phyloP scores from a whole-genome alignment of 768 basidiomycete genomes.

The Solioccasus polychromus region DNA sequence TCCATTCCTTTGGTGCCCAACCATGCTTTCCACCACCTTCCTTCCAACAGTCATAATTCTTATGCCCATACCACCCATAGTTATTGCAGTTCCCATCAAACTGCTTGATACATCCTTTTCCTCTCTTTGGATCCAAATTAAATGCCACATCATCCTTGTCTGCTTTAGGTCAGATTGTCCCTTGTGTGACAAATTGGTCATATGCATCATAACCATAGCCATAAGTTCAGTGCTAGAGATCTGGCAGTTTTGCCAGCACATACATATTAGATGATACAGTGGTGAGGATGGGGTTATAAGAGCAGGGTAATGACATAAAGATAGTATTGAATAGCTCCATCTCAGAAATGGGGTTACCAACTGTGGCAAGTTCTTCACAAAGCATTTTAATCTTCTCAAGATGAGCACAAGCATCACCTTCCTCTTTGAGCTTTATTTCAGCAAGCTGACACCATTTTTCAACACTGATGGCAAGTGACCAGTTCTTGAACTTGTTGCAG shows the following conservation, averaged over 20 bases:
- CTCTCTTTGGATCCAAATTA: too few relatives aligned
- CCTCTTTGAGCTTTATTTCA: too few relatives aligned
- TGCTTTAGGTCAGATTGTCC: too few relatives aligned
- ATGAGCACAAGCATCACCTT: too few relatives aligned
- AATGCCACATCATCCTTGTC: too few relatives aligned
- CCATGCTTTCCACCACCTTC: conserved; percentile 6
- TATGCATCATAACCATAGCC: neutral
- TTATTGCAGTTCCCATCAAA: conserved; percentile 1
- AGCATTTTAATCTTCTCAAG: too few relatives aligned
- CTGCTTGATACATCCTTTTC: neutral
- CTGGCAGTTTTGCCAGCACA: neutral
- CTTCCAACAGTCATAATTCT: conserved; percentile 5
- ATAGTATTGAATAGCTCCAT: neutral
- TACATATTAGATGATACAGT: neutral
- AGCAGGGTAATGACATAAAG: neutral
- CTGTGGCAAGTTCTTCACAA: too few relatives aligned
- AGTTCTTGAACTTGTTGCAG: too few relatives aligned
- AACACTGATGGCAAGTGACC: too few relatives aligned
- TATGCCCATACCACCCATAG: conserved; percentile 4
- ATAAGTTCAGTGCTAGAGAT: neutral
- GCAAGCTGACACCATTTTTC: too few relatives aligned
- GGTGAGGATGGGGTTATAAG: neutral
- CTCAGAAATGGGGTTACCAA: neutral
- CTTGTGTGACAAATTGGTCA: neutral
- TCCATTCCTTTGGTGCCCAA: conserved; percentile 3